Evolutionary conservation across 129 eudicot species (phyloP).

Genomic region (Lactuca sativa): DNA sequence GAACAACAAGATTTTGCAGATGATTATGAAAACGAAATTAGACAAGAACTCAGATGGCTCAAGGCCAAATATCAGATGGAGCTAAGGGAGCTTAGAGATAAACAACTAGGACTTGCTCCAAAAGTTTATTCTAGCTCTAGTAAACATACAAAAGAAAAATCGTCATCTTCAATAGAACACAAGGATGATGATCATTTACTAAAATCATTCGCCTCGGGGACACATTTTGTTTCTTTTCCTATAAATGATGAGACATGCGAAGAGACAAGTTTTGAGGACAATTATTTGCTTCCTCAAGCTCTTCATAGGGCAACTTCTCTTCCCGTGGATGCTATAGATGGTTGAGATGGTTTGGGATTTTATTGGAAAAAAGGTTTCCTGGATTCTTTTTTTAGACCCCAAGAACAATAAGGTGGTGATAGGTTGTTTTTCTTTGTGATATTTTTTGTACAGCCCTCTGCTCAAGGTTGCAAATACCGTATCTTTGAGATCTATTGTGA

Average conservation of each 20-base stretch:
- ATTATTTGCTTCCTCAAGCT: constrained; percentile 52
- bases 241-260: constrained; percentile 25
- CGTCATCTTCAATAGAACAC: constrained; percentile 6
- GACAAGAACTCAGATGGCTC: constrained; percentile 57
- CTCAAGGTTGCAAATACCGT: constrained; percentile 22
- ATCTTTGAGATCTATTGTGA: constrained; percentile 27
- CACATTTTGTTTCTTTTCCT: constrained; percentile 14
- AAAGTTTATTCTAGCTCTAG: constrained; percentile 18
- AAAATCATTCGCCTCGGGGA: constrained; percentile 36
- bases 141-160: constrained; percentile 18
- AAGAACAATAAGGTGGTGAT: constrained; percentile 22
- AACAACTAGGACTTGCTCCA: constrained; percentile 30
- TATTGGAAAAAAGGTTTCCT: neutral
- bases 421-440: constrained; percentile 15
- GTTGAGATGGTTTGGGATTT: constrained; percentile 16
- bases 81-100: constrained; percentile 46
- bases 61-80: constrained; percentile 46
- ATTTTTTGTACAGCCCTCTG: constrained; percentile 33
- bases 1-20: constrained; percentile 6
- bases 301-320: constrained; percentile 83
- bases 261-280: constrained; percentile 37
- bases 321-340: constrained; percentile 71
- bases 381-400: neutral
- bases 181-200: constrained; percentile 18
- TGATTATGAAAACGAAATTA: constrained; percentile 38